Base-by-base conservation (phyloP, 1,284 basidiomycete genomes). In the Pulchroboletus neoregius region DNA sequence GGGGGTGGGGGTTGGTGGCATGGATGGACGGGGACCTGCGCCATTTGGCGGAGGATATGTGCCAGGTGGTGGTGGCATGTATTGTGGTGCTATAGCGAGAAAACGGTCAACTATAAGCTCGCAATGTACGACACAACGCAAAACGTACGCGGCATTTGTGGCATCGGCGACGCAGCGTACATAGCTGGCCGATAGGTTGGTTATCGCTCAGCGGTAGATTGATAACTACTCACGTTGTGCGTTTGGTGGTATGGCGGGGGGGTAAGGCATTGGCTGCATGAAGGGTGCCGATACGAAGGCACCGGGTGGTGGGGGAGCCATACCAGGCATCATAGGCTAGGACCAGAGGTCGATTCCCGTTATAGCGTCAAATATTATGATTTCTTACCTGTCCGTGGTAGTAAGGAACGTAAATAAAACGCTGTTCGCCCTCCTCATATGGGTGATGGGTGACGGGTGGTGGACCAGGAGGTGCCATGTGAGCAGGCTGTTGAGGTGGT, bases 1-100 rank as follows among this genome's bases (percentile, higher is more conserved):
- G 6, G 87, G 88, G 52, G 90, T 87, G 4, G 88, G 88, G 10
- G 87, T 89, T 9, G 88, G 86, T 16, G 88, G 88, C 84, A 90
- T 88, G 20, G 87, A 88, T 24, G 84, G 84, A 56, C 88, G 77
- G 26, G 80, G 84, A 22, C 77, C 84, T 37, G 75, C 78, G 39
- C 83, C 83, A 57, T 86, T 87, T 20, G 86, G 85, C 38, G 81
- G 80, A 24, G 84, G 83, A 58, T 85, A 86, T 40, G 79, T 71
- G 44, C 78, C 82, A 45, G 82, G 82, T 3, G 78, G 82, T 31
- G 79, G 81, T 35, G 68, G 79, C 81, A 88, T 87, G 62, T 87
- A 88, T 43, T 80, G 78, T 18, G 80, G 80, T 23, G 80, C 80
- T 82, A 51, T 23, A 48, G 37, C 2, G 46, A 35, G 28, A 39